These are phyloP conservation scores for Dictyostelium firmibasis DNA, from an alignment of 78 protist genomes.

Conservation along the genomic window DNA sequence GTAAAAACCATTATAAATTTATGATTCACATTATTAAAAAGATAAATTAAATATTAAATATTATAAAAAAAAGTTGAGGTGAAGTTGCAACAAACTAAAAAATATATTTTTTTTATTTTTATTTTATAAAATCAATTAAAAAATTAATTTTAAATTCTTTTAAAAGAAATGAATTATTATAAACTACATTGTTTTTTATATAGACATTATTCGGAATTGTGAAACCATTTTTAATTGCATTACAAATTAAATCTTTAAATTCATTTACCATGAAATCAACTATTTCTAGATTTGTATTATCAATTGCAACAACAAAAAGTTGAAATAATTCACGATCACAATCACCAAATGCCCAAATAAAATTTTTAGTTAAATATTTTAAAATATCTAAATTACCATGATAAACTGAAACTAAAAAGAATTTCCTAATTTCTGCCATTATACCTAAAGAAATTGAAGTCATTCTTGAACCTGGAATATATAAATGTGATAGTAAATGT, in stretches of 20 bases:
- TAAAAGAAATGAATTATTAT: background rate
- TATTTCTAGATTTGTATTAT: background rate
- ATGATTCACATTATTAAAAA: no score
- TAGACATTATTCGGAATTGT: background rate
- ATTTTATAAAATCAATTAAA: background rate
- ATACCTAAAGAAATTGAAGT: background rate
- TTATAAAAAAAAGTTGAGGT: no score
- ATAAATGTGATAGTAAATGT: background rate
- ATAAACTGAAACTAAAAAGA: background rate
- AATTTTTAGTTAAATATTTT: background rate
- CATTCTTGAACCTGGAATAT: background rate
- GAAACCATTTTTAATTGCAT: background rate
- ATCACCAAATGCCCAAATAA: background rate
- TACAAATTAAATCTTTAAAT: background rate
- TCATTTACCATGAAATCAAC: background rate
- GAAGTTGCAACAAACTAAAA: no score
- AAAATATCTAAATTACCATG: background rate
- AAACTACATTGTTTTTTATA: background rate
- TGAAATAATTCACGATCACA: background rate
- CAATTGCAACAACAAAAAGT: background rate
- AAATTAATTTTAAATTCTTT: background rate
- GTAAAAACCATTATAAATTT: no score
- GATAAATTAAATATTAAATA: no score
- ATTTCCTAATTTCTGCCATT: background rate
- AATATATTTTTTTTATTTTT: background rate